Evolutionary conservation across 177 flowering plant species (phyloP).

Genomic region (Telopea speciosissima): DNA sequence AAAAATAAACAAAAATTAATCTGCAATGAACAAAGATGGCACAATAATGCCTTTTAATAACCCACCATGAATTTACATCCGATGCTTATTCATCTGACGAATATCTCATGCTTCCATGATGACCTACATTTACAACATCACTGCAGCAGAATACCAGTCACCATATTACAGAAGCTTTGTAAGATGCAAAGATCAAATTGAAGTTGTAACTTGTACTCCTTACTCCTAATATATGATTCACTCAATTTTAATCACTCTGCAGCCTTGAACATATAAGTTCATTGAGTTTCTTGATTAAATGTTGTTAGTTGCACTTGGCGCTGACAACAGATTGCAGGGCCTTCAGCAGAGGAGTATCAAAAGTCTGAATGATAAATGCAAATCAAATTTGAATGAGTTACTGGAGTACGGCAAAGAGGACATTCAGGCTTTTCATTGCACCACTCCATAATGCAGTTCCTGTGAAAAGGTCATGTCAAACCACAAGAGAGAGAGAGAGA

Average conservation of each 20-base stretch:
- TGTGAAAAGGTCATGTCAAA: slow-evolving; percentile 19
- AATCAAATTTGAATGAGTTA: slow-evolving; percentile 83
- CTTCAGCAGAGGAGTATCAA: slow-evolving; percentile 15
- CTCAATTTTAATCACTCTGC: not conserved
- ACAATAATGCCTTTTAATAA: too few species aligned
- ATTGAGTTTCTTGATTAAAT: not conserved
- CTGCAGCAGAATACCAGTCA: not conserved
- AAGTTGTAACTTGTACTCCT: not conserved
- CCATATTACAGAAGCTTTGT: not conserved
- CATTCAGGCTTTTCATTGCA: slow-evolving; percentile 98
- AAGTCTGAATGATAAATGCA: slow-evolving; percentile 92
- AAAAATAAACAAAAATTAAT: too few species aligned
- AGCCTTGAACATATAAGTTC: not conserved
- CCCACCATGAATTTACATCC: too few species aligned
- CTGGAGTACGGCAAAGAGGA: slow-evolving; percentile 88
- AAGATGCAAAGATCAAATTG: not conserved
- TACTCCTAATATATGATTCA: not conserved
- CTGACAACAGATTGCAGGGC: not conserved
- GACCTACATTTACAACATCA: too few species aligned
- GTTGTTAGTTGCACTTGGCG: not conserved
- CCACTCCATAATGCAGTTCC: slow-evolving; percentile 99
- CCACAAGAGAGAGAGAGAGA: not conserved
- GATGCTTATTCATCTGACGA: too few species aligned
- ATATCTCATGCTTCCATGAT: too few species aligned
- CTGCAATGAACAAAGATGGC: too few species aligned